phyloP scores from a whole-genome alignment of 225 moss, liverwort and hornwort species.

The Antitrichia curtipendula region DNA sequence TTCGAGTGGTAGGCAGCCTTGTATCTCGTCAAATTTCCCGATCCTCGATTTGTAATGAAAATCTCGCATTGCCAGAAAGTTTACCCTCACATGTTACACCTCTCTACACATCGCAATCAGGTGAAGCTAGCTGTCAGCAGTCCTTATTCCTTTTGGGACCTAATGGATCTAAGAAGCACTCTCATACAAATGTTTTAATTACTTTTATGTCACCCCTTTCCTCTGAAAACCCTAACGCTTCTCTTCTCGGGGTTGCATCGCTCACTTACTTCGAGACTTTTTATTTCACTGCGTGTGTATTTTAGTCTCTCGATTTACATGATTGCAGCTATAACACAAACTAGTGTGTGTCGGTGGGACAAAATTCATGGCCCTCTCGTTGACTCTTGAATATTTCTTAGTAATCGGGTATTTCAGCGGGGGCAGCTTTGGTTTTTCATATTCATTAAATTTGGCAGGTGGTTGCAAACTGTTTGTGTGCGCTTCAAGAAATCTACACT shows the following conservation, averaged over 20 bases:
- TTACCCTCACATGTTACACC: not conserved
- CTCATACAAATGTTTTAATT: not conserved
- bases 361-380: not conserved
- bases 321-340: not conserved
- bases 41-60: not conserved
- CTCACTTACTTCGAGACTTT: not conserved
- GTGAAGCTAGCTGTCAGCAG: not conserved
- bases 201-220: not conserved
- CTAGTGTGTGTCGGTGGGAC: not conserved
- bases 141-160: not conserved
- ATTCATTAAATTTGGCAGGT: constrained; percentile 35
- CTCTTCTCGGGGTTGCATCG: not conserved
- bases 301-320: not conserved
- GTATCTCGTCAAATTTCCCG: not conserved
- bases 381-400: not conserved
- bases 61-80: not conserved
- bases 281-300: not conserved
- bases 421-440: not conserved
- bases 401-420: not conserved
- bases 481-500: constrained; percentile 76
- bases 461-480: constrained; percentile 87
- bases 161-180: not conserved
- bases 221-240: not conserved
- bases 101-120: not conserved
- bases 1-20: not conserved